phyloP scores from a whole-genome alignment of 1,139 yeast genomes.

The Sugiyamaella xylanicola region DNA sequence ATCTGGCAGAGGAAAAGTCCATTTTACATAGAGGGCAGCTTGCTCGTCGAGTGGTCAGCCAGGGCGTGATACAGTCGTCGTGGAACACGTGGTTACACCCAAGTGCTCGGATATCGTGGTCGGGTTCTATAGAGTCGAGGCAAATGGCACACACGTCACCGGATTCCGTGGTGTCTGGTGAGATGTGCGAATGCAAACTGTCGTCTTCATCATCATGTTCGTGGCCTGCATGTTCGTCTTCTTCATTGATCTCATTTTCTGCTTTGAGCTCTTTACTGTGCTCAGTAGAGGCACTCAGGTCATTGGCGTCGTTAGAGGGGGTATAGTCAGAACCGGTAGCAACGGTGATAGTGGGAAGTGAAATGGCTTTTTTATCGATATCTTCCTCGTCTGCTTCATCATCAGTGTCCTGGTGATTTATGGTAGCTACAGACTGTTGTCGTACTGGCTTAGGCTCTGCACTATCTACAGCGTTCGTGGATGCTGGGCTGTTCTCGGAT shows the following conservation, averaged over 20 bases:
- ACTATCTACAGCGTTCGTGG: neutral
- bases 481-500: neutral
- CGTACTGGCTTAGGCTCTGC: neutral
- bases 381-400: constrained; percentile 7
- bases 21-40: constrained; percentile 81
- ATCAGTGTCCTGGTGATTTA: constrained; percentile 7
- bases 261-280: neutral
- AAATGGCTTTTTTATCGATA: no score
- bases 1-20: constrained; percentile 31
- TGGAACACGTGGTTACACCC: constrained; percentile 85
- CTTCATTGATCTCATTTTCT: neutral
- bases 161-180: constrained; percentile 34
- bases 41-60: constrained; percentile 75
- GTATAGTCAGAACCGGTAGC: no score
- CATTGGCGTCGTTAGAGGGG: no score
- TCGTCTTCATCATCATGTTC: constrained; percentile 6
- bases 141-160: constrained; percentile 82
- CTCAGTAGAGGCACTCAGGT: no score
- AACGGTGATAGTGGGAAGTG: no score
- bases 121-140: constrained; percentile 64
- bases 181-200: constrained; percentile 13
- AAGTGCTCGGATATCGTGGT: constrained; percentile 69
- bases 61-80: constrained; percentile 74
- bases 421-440: neutral
- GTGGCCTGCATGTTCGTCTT: constrained; percentile 2